Base-by-base conservation (phyloP, 2,329 filamentous ascomycete species). In the Alternaria metachromatica region DNA sequence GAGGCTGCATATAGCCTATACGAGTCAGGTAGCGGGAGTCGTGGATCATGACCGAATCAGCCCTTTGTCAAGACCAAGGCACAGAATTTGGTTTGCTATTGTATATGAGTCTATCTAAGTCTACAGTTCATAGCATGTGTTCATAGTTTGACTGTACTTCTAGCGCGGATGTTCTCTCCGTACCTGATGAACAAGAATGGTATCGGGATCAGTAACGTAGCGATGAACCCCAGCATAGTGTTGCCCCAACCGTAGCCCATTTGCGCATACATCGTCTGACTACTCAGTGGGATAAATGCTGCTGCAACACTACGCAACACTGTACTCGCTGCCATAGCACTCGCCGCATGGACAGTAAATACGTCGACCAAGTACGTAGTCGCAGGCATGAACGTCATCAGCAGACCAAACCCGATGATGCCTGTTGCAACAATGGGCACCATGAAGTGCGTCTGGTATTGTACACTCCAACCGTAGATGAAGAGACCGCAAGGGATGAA, bases 291-390 rank as follows among this genome's bases (percentile, higher is more conserved):
- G 30, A 83, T 66, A 21, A 83, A 64, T 0, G 80, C 81, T 6
- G 78, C 82, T 53, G 68, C 67, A n/a, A 81, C 48, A 54, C 72
- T 78, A 10, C 81, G 70, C 44, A 81, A 64, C 3, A 83, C 78
- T 0, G 80, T 81, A 48, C 74, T 80, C 9, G 82, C 82, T 1
- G 81, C 80, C 71, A 82, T 79, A 0, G 82, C 81, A 53, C 76
- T 79, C 1, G 81, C 82, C 0, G 82, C 82, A 60, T 82, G 78
- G 1, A 76, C 61, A 3, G 79, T 81, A 50, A 80, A 83, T 0
- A 80, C 79, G 58, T 83, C 81, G 12, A 83, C 76, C 1, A 83
- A 67, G 59, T 83, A 83, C 0, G 78, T 81, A 15, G 71, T 75
- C 1, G 77, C 74, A 1, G 79, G 76, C 78, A 82, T 81, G 46